Evolutionary conservation across 306 rosid genomes (phyloP).

Genomic region (Sphenostylis stenocarpa): DNA sequence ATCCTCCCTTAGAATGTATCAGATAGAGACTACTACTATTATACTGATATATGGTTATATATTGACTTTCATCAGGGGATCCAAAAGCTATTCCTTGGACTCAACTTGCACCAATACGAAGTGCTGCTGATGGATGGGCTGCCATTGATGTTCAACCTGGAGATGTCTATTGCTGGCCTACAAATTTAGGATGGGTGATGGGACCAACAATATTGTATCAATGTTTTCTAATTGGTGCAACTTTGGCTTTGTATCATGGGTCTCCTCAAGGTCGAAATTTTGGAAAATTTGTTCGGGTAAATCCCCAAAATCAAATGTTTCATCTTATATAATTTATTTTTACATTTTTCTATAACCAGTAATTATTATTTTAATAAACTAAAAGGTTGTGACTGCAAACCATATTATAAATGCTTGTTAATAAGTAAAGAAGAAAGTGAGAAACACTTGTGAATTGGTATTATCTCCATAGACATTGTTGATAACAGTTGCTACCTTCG

Average conservation of each 20-base stretch:
- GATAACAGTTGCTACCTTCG: background rate
- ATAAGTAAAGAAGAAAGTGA: background rate
- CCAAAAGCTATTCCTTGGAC: slow-evolving; percentile 98
- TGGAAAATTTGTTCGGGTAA: slow-evolving; percentile 90
- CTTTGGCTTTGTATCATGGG: slow-evolving; percentile 95
- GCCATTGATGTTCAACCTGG: slow-evolving; percentile 56
- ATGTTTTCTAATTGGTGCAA: slow-evolving; percentile 70
- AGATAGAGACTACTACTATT: slow-evolving; percentile 1
- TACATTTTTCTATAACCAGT: background rate
- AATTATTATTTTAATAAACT: background rate
- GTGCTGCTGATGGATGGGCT: slow-evolving; percentile 82
- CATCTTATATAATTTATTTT: background rate
- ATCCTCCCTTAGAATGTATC: background rate
- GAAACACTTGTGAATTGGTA: background rate
- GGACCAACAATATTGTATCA: slow-evolving; percentile 74
- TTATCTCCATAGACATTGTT: background rate
- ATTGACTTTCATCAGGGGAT: slow-evolving; percentile 60
- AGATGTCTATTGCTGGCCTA: slow-evolving; percentile 83
- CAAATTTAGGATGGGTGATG: slow-evolving; percentile 94
- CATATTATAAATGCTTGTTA: background rate
- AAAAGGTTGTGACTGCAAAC: background rate
- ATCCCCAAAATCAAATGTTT: slow-evolving; percentile 22
- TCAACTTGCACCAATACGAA: slow-evolving; percentile 82
- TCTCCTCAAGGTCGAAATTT: slow-evolving; percentile 82
- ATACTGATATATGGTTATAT: slow-evolving; percentile 19